A percentile compares a stretch with the other conserved stretches of the same genome.
These are phyloP conservation scores for Persicaria tinctoria DNA, from an alignment of 148 eudicot genomes.

Conservation along the genomic window DNA sequence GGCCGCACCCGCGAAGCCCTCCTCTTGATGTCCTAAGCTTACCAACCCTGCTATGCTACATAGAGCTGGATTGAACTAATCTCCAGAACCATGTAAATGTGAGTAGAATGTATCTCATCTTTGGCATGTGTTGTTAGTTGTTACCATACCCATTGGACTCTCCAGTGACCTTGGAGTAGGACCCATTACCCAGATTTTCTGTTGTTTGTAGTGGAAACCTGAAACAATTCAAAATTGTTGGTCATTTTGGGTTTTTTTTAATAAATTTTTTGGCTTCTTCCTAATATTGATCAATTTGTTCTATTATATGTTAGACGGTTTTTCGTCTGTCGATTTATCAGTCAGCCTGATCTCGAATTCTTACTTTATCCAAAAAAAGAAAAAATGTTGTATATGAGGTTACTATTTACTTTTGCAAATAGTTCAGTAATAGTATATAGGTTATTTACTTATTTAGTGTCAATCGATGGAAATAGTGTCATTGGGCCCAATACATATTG, in stretches of 20 bases:
- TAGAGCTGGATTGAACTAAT: conserved; percentile 5
- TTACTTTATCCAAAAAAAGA: no score
- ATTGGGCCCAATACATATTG: no score
- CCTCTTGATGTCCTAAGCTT: conserved; percentile 62
- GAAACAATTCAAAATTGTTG: background rate
- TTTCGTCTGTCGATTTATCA: no score
- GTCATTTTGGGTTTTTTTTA: background rate
- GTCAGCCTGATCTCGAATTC: no score
- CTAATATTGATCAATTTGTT: no score
- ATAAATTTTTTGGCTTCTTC: no score
- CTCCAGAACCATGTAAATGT: conserved; percentile 10
- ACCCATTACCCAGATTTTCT: background rate
- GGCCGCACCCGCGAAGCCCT: conserved; percentile 93
- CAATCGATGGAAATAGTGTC: no score
- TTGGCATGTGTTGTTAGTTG: background rate
- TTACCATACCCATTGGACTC: background rate
- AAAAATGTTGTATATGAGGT: no score
- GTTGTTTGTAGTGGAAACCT: background rate
- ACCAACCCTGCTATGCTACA: background rate
- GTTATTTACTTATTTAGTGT: no score
- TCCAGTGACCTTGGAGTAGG: background rate
- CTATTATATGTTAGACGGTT: no score
- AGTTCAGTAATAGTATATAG: no score
- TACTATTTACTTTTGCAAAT: no score
- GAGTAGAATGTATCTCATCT: background rate